Percentiles rank a stretch among this genome's conserved stretches.
Evolutionary conservation across 495 filamentous ascomycete genomes (phyloP).

Genomic region (Durotheca rogersii): DNA sequence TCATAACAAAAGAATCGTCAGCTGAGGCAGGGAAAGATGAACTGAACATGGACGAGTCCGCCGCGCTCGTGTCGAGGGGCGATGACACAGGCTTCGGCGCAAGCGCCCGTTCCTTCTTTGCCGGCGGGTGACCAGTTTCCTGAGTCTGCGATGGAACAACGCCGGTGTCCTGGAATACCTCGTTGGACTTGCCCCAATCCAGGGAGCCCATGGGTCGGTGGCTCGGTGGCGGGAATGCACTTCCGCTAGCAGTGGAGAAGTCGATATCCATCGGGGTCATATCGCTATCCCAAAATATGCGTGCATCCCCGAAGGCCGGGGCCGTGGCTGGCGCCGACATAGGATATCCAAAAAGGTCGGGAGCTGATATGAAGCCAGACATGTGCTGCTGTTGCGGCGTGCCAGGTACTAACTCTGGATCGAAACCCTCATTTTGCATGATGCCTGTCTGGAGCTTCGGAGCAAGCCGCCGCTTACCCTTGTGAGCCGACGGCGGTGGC

Average conservation of each 20-base stretch:
- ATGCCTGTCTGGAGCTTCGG: conserved; percentile 48
- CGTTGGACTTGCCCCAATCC: conserved; percentile 52
- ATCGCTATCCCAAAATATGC: conserved; percentile 73
- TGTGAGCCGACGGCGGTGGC: conserved; percentile 53
- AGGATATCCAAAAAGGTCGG: conserved; percentile 63
- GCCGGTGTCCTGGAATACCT: conserved; percentile 47
- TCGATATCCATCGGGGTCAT: conserved; percentile 59
- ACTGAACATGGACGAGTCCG: conserved; percentile 43
- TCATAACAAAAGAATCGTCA: conserved; percentile 46
- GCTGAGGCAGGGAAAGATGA: conserved; percentile 41
- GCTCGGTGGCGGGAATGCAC: conserved; percentile 40
- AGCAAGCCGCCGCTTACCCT: conserved; percentile 53
- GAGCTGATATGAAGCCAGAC: conserved; percentile 38
- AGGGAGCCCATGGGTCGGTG: conserved; percentile 46
- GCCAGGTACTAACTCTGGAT: conserved; percentile 44
- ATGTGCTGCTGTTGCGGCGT: conserved; percentile 45
- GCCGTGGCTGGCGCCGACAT: conserved; percentile 70
- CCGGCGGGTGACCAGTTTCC: conserved; percentile 29
- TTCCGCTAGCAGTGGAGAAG: conserved; percentile 42
- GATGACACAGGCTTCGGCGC: conserved; percentile 44
- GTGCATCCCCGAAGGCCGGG: conserved; percentile 63
- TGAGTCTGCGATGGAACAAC: conserved; percentile 32
- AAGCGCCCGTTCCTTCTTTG: conserved; percentile 36
- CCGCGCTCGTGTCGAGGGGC: conserved; percentile 37
- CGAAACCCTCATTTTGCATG: conserved; percentile 57